Evolutionary conservation across 2,329 filamentous ascomycete genomes (phyloP).

Genomic region (Diaporthe helianthi): DNA sequence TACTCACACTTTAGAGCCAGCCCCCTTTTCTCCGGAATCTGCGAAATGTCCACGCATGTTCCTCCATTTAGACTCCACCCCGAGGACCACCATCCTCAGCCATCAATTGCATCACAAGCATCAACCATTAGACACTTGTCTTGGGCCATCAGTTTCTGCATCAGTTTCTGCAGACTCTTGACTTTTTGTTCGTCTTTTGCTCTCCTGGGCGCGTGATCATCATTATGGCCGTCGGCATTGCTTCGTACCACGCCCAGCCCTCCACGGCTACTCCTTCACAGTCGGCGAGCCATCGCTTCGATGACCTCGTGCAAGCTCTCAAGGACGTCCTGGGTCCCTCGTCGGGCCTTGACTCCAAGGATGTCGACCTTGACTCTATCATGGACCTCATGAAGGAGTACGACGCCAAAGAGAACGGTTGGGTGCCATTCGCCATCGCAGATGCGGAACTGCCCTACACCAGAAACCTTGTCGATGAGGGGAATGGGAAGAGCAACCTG

Average conservation of each 20-base stretch:
- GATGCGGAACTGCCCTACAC: conserved; percentile 78
- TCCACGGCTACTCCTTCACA: conserved; percentile 8
- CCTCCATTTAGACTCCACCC: conserved; percentile 5
- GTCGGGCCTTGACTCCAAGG: conserved; percentile 81
- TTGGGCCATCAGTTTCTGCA: conserved; percentile 1
- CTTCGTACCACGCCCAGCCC: not conserved
- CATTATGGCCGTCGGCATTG: conserved; percentile 41
- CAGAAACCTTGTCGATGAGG: conserved; percentile 86
- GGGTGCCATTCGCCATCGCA: conserved; percentile 77
- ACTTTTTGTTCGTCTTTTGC: conserved; percentile 9
- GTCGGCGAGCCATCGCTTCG: conserved; percentile 55
- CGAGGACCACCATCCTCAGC: not conserved
- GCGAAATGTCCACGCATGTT: conserved; percentile 17
- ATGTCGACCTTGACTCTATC: conserved; percentile 78
- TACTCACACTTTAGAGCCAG: conserved; percentile 2
- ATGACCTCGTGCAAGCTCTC: conserved; percentile 75
- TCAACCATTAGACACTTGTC: conserved; percentile 1
- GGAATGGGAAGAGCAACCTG: conserved; percentile 71
- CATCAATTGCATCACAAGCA: conserved; percentile 13
- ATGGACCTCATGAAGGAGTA: conserved; percentile 78
- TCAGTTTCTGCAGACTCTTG: conserved; percentile 3
- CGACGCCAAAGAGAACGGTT: conserved; percentile 71
- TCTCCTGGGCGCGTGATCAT: conserved; percentile 2
- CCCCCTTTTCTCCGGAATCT: conserved; percentile 12
- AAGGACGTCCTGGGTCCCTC: conserved; percentile 78